Conservation (phyloP, 2,329 filamentous ascomycete species). For the Hymenoscyphus fraxineus region DNA sequence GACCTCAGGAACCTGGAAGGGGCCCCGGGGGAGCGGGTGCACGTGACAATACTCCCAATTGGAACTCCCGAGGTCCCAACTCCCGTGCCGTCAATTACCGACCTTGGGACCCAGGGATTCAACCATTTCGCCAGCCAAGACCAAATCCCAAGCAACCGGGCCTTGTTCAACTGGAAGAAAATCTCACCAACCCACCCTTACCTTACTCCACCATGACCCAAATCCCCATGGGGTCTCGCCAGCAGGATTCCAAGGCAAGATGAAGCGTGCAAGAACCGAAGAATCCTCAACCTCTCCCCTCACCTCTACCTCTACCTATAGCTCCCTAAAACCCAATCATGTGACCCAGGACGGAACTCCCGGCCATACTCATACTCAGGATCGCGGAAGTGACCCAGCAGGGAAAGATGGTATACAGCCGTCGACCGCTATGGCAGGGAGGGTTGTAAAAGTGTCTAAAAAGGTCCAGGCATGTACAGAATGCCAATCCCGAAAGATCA, state of each 20-base stretch:
- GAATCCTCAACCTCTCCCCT: neutral
- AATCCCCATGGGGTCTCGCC: neutral
- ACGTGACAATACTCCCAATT: too few species aligned
- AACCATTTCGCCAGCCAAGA: neutral
- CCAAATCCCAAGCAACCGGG: neutral
- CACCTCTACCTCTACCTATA: neutral
- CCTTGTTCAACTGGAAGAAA: neutral
- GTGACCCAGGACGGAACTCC: neutral
- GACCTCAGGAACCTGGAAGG: too few species aligned
- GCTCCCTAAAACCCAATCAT: neutral
- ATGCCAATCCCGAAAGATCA: constrained; percentile 53
- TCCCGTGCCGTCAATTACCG: too few species aligned
- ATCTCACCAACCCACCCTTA: neutral
- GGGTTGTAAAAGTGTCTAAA: neutral
- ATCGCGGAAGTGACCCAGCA: neutral
- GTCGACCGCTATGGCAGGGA: neutral
- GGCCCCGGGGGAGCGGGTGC: too few species aligned
- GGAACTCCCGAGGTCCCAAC: too few species aligned
- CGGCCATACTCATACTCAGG: neutral
- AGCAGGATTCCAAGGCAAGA: neutral
- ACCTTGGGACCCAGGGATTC: neutral
- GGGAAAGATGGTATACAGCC: neutral
- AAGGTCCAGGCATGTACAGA: constrained; percentile 32
- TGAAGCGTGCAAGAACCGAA: constrained; percentile 2
- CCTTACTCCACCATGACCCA: neutral